These are phyloP conservation scores for Lolium multiflorum DNA, from an alignment of 176 grass and related monocot species.

Conservation along the genomic window DNA sequence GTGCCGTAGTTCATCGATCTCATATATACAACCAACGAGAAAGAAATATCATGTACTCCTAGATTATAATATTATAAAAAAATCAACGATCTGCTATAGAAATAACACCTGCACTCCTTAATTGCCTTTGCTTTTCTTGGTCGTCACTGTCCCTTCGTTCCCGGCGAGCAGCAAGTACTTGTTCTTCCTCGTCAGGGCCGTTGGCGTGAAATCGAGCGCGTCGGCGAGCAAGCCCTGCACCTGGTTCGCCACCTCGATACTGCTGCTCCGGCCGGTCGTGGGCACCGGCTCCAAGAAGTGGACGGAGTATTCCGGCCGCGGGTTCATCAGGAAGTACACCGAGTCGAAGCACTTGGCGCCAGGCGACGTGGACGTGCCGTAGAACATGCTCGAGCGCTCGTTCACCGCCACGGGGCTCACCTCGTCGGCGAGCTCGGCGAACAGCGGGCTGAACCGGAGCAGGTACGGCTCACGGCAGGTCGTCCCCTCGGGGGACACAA, in stretches of 20 bases:
- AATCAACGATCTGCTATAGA: background rate
- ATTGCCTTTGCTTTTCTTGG: background rate
- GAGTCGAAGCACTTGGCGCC: constrained; percentile 67
- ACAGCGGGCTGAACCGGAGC: constrained; percentile 76
- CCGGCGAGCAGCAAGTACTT: constrained; percentile 77
- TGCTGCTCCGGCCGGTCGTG: constrained; percentile 22
- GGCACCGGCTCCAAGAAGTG: constrained; percentile 55
- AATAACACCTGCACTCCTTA: background rate
- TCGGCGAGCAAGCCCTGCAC: constrained; percentile 53
- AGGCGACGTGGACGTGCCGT: constrained; percentile 61
- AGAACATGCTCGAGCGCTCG: constrained; percentile 55
- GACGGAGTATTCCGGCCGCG: constrained; percentile 46
- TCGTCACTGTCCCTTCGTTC: constrained; percentile 51
- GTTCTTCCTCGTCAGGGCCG: constrained; percentile 69
- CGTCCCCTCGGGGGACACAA: constrained; percentile 70
- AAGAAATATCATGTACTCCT: too few relatives aligned
- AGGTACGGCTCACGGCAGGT: constrained; percentile 75
- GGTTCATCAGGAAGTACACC: constrained; percentile 71
- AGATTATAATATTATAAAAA: background rate
- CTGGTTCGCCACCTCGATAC: constrained; percentile 51
- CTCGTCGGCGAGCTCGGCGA: constrained; percentile 61
- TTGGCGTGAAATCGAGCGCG: constrained; percentile 65
- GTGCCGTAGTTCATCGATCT: too few relatives aligned
- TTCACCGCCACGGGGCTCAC: constrained; percentile 59
- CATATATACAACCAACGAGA: too few relatives aligned